phyloP scores from a whole-genome alignment of 208 protist species.

The Trypanosoma mega region DNA sequence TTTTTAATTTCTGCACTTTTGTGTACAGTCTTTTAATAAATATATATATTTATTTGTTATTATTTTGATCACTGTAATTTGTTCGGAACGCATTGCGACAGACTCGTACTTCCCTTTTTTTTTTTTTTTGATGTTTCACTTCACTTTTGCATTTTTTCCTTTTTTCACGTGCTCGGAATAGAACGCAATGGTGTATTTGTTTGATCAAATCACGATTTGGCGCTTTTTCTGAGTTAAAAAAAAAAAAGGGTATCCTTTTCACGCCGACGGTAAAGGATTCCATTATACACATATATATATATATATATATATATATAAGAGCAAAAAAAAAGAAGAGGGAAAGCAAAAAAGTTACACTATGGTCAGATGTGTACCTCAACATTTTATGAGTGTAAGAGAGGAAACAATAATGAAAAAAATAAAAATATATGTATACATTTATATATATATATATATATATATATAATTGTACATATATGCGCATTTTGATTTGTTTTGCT shows the following conservation, averaged over 20 bases:
- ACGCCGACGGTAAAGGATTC: too few relatives aligned
- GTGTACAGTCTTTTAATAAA: constrained; percentile 20
- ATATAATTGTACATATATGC: too few relatives aligned
- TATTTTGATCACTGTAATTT: too few relatives aligned
- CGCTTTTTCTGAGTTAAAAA: too few relatives aligned
- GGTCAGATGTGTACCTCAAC: not conserved
- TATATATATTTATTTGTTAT: not conserved
- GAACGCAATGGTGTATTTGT: too few relatives aligned
- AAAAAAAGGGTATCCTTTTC: not conserved
- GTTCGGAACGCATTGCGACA: too few relatives aligned
- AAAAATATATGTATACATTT: not conserved
- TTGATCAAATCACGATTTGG: too few relatives aligned
- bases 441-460: constrained; percentile 20
- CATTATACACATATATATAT: too few relatives aligned
- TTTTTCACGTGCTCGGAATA: not conserved
- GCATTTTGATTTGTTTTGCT: too few relatives aligned
- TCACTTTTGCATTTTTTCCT: constrained; percentile 10
- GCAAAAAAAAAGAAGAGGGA: not conserved
- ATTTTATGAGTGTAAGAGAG: not conserved
- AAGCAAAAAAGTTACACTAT: not conserved
- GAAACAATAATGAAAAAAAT: not conserved
- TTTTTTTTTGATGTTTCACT: constrained; percentile 9
- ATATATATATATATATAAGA: too few relatives aligned
- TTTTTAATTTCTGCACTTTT: constrained; percentile 10
- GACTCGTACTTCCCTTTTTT: too few relatives aligned